Percentiles rank a stretch among this genome's conserved stretches.
These are phyloP conservation scores for Penicilliopsis zonata DNA, from an alignment of 495 filamentous ascomycete species.

Conservation along the genomic window DNA sequence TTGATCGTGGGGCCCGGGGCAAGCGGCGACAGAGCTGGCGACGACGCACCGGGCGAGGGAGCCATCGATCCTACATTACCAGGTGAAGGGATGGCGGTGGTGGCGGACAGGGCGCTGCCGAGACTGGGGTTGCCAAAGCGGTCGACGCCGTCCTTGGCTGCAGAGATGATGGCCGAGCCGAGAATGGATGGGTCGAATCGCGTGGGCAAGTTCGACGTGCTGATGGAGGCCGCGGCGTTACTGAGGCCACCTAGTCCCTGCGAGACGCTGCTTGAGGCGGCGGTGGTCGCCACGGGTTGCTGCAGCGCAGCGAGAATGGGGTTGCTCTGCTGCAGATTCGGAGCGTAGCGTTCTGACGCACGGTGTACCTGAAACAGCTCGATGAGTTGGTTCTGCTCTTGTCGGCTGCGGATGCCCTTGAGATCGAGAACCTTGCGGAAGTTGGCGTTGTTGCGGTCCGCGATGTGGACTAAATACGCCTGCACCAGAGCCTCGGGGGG, in stretches of 20 bases:
- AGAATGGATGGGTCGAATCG: constrained; percentile 67
- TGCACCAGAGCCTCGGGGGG: constrained; percentile 92
- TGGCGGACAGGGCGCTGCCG: constrained; percentile 12
- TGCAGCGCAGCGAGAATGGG: constrained; percentile 29
- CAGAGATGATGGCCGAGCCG: constrained; percentile 62
- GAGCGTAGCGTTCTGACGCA: constrained; percentile 40
- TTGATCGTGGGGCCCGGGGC: constrained; percentile 11
- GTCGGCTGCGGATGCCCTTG: constrained; percentile 67
- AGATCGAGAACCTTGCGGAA: constrained; percentile 94
- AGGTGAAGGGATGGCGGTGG: constrained; percentile 3
- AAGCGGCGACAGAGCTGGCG: constrained; percentile 17
- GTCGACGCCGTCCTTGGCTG: constrained; percentile 84
- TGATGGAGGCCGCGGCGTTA: constrained; percentile 29
- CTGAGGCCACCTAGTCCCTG: constrained; percentile 24
- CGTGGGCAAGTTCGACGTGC: constrained; percentile 28
- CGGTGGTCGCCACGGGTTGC: constrained; percentile 22
- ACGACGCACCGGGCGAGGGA: neutral
- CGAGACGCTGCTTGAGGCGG: constrained; percentile 28
- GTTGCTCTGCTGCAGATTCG: constrained; percentile 30
- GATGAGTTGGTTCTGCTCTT: constrained; percentile 70
- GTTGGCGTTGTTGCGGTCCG: constrained; percentile 80
- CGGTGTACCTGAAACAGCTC: constrained; percentile 85
- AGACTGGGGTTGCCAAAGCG: constrained; percentile 57
- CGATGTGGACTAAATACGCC: constrained; percentile 91
- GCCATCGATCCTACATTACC: neutral